Percentiles rank a stretch among this genome's conserved stretches.
Evolutionary conservation across 495 filamentous ascomycete species (phyloP).

Genomic region (Hyaloscypha variabilis): DNA sequence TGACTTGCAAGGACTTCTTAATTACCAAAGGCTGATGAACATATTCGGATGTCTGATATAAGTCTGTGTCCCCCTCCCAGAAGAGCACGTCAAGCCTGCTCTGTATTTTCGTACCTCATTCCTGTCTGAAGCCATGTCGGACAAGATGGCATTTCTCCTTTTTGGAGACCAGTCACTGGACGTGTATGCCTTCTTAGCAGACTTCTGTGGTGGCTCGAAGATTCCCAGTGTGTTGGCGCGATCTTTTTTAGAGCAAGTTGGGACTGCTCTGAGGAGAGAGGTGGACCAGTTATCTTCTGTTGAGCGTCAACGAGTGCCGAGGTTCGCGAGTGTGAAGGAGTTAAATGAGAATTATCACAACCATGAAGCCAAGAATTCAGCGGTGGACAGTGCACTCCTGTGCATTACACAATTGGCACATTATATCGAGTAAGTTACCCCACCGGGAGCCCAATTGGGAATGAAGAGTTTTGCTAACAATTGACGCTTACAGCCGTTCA

Average conservation of each 20-base stretch:
- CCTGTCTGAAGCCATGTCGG: slow-evolving; percentile 5
- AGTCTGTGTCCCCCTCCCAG: not conserved
- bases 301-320: slow-evolving; percentile 64
- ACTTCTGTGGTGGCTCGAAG: slow-evolving; percentile 59
- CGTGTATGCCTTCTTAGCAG: slow-evolving; percentile 66
- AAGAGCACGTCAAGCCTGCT: not conserved
- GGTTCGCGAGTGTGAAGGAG: slow-evolving; percentile 70
- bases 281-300: slow-evolving; percentile 59
- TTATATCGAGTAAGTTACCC: slow-evolving; percentile 69
- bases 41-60: slow-evolving; percentile 5
- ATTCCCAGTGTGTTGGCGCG: slow-evolving; percentile 61
- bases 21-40: not conserved
- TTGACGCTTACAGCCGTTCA: slow-evolving; percentile 36
- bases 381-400: slow-evolving; percentile 67
- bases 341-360: slow-evolving; percentile 69
- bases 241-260: slow-evolving; percentile 65
- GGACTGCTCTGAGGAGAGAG: slow-evolving; percentile 65
- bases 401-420: slow-evolving; percentile 73
- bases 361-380: slow-evolving; percentile 57
- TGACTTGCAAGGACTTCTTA: not conserved
- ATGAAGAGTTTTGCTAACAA: slow-evolving; percentile 24
- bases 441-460: not conserved
- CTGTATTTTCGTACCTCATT: not conserved
- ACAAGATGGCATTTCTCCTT: slow-evolving; percentile 52
- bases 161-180: slow-evolving; percentile 84